Base-by-base conservation (phyloP, 2,329 filamentous ascomycete genomes). In the Colletotrichum sojae region DNA sequence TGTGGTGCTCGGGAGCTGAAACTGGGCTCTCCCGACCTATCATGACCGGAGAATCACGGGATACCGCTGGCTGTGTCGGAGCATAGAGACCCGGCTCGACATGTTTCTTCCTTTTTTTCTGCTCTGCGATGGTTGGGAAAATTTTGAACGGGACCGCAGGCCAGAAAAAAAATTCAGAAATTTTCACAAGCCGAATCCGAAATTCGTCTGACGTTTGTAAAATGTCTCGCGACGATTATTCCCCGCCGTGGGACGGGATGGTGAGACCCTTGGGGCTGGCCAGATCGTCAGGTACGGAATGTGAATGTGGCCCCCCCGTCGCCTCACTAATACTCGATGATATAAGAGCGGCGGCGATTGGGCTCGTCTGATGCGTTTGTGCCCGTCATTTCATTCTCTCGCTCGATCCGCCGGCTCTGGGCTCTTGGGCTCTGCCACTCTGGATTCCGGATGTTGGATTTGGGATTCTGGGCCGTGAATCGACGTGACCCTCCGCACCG, bases 271-370 rank as follows among this genome's bases (percentile, higher is more conserved):
- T 54, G 6, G 49, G 27, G 67, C 62, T 69, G 67, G 62, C 62
- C 55, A 56, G 67, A 69, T 69, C 67, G 67, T 67, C 67, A 69
- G 67, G 67, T 67, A 69, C 67, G 67, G 67, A 69, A 69, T 67
- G 67, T 60, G 54, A 20, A 4, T 25, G 22, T 25, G 22, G 22
- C 4, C 22, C 22, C 22, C 63, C 40, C 45, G 49, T 43, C 67
- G 62, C 59, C 63, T 67, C 52, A 61, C 56, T 56, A 55, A 55
- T 27, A 45, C 65, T 48, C 39, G 49, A 69, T 69, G 62, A 61
- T 69, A 67, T 56, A 67, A 69, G 62, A 22, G 25, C 27, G 22
- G 22, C 36, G 25, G 18, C 51, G 67, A 69, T 61, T 66, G 55
- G 46, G 43, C 55, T 66, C 51, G 43, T 61, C 22, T 51, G 48